These are phyloP conservation scores for Rhodotorula diobovata DNA, from an alignment of 768 basidiomycete genomes.

Conservation along the genomic window DNA sequence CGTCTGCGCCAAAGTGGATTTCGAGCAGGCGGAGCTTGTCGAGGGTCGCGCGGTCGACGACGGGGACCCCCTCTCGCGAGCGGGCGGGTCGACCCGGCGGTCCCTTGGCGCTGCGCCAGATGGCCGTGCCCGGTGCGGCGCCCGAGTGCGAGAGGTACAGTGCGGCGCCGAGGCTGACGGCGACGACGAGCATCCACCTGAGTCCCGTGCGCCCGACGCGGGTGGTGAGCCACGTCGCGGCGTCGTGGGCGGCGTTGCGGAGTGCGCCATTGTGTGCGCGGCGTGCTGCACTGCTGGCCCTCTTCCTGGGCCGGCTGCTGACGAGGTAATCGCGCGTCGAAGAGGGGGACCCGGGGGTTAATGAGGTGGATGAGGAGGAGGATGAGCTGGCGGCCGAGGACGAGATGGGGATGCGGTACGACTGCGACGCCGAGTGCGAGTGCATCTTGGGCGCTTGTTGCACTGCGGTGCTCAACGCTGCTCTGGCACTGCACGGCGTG, in stretches of 20 bases:
- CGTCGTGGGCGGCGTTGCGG: not conserved
- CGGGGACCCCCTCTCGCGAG: not conserved
- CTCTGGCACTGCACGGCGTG: no score
- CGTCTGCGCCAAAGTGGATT: constrained; percentile 37
- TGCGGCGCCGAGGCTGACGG: not conserved
- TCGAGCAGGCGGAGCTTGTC: constrained; percentile 41
- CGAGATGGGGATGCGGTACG: constrained; percentile 6
- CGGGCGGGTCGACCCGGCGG: no score
- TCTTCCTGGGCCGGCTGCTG: not conserved
- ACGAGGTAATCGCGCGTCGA: not conserved
- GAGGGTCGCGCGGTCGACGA: constrained; percentile 33
- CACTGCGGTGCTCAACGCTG: not conserved
- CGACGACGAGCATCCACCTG: constrained; percentile 1
- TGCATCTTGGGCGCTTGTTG: not conserved
- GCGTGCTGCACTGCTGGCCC: not conserved
- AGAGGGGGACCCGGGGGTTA: not conserved
- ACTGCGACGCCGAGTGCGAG: not conserved
- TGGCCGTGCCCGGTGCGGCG: no score
- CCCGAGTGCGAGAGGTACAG: not conserved
- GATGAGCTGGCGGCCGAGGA: not conserved
- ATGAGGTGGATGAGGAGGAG: not conserved
- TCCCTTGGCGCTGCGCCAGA: not conserved
- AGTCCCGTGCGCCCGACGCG: not conserved
- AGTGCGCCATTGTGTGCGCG: no score
- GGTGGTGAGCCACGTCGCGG: not conserved